phyloP scores from a whole-genome alignment of 2,329 filamentous ascomycete species.

The Amauroascus niger region DNA sequence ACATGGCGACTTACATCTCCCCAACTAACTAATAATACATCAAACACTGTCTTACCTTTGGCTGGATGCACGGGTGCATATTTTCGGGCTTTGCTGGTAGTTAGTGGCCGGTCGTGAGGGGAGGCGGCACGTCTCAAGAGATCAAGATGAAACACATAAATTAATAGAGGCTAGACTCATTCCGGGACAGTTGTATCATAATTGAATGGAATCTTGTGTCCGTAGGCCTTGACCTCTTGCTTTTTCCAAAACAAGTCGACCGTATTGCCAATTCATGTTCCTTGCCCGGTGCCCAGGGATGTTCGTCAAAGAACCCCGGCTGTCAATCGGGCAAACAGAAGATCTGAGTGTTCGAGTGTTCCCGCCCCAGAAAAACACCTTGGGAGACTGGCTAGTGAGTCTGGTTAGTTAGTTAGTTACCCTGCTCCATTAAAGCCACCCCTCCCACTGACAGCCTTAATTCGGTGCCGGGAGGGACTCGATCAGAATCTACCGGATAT shows the following conservation, averaged over 20 bases:
- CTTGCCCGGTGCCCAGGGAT: neutral
- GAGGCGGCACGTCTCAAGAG: conserved; percentile 6
- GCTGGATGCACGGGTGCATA: neutral
- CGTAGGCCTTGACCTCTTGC: neutral
- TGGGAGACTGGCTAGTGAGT: too few species aligned
- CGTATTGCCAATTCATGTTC: conserved; percentile 1
- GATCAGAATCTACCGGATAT: neutral
- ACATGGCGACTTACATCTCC: neutral
- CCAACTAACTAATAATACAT: neutral
- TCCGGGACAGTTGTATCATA: conserved; percentile 6
- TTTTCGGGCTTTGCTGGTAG: neutral
- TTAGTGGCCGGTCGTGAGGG: neutral
- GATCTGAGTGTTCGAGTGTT: neutral
- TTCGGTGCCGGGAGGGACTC: neutral
- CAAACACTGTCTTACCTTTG: neutral
- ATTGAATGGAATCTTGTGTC: neutral
- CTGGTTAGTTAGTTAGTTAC: too few species aligned
- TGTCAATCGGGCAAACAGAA: conserved; percentile 10
- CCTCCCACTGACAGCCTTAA: neutral
- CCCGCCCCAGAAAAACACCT: conserved; percentile 4
- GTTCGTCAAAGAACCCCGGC: neutral
- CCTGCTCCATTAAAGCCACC: neutral
- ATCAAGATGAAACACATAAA: conserved; percentile 8
- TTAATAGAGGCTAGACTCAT: conserved; percentile 4
- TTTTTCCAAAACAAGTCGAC: conserved; percentile 1